Base-by-base conservation (phyloP, 345 rosid species). In the Sapria himalayana region DNA sequence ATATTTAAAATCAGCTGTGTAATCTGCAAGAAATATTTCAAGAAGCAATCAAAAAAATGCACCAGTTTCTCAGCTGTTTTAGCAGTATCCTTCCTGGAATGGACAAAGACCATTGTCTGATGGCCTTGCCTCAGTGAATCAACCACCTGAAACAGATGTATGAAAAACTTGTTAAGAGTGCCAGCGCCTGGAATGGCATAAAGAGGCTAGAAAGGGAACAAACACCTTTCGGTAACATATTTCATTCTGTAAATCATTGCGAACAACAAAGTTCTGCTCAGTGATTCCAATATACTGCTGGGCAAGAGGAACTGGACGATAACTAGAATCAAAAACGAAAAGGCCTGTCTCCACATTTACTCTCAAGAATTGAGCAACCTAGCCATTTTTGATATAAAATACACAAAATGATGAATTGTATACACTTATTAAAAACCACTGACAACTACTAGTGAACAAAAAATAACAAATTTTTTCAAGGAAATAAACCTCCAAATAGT, bases 341-440 rank as follows among this genome's bases (percentile, higher is more conserved):
- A 86, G 85, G 50, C 97, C 97, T 39, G 70, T 49, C 62, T 86
- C 89, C 43, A 78, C 71, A 62, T 76, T 86, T 43, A 86, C 97
- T 62, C 93, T 76, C 22, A 86, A 61, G 72, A 86, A 86, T 59
- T 86, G 94, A 42, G 85, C 97, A 70, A 86, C 97, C 97, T 86
- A 50, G 19, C 37, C 32, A 50, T 49, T 25, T 33, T 35, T 20
- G 46, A 21, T 5, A 43, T 39, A 9, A 32, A 53, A 33, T n/a
- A 45, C 15, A 31, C 47, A 45, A 33, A 45, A 31, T 13, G 21
- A 23, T 1, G 13, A 14, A 38, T 34, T 19, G 19, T n/a, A n/a
- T n/a, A n/a, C n/a, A n/a, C n/a, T n/a, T n/a, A n/a, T n/a, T n/a
- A n/a, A n/a, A n/a, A n/a, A n/a, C n/a, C n/a, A n/a, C n/a, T n/a